These are phyloP conservation scores for Plasmodium vivax DNA, from an alignment of 169 alveolate genomes.

Conservation along the genomic window DNA sequence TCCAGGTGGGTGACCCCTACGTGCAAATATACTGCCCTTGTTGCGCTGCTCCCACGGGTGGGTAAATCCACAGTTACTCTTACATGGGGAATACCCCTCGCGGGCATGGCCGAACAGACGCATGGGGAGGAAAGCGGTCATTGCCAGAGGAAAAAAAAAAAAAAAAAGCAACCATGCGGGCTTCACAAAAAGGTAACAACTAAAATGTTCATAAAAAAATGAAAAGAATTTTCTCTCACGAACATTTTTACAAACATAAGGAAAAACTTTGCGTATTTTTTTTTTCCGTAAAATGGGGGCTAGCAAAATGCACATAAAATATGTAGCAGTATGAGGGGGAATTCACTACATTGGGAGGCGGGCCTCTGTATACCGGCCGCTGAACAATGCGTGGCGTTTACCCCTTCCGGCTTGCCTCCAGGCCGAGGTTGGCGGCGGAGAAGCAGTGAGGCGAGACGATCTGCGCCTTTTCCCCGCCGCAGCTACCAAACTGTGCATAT, in stretches of 20 bases:
- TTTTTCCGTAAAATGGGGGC: background rate
- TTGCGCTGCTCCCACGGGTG: background rate
- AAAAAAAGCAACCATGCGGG: background rate
- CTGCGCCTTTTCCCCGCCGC: background rate
- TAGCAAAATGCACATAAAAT: background rate
- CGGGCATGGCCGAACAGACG: background rate
- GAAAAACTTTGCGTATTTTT: background rate
- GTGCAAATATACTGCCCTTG: background rate
- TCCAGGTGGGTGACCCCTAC: background rate
- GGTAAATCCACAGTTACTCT: background rate
- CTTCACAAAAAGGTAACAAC: background rate
- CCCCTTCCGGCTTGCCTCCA: background rate
- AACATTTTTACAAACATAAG: background rate
- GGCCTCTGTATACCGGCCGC: background rate
- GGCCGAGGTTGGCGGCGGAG: background rate
- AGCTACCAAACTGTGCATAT: background rate
- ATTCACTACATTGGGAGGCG: background rate
- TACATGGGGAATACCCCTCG: background rate
- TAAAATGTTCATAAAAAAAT: background rate
- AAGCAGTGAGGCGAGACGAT: background rate
- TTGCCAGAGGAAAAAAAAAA: background rate
- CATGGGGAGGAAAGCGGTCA: background rate
- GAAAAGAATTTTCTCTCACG: background rate
- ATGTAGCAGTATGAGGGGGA: background rate
- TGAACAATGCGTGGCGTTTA: background rate